Evolutionary conservation across 495 filamentous ascomycete species (phyloP), one percentile per base, ranked within the genome.

Genomic region (Melanomma pulvis-pyrius): DNA sequence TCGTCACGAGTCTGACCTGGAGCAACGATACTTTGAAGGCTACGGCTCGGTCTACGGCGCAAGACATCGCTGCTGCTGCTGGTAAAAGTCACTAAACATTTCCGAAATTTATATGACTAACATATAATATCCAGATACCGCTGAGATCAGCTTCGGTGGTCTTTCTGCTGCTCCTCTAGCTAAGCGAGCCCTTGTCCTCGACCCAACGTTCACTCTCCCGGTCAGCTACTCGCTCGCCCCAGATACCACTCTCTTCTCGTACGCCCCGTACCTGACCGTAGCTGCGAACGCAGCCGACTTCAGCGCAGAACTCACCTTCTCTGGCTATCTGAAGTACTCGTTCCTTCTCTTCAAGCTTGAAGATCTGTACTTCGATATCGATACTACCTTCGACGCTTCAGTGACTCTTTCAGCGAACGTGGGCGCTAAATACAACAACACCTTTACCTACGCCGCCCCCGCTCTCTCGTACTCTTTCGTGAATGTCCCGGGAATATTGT

Each of bases 311-410:
- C 46, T 49, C n/a, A 49, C 46, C n/a, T n/a, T 49, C 46, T 49
- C 46, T 24, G 46, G 46, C 15, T 49, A 49, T 21, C 46, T 49
- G 22, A 49, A 49, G 22, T 49, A 49, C 46, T 49, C 46, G 17
- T 49, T 49, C 46, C 46, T 49, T 6, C 17, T 6, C 5, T 49
- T 49, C n/a, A 49, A 49, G 22, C 46, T 49, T 9, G 46, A 49
- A 21, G 46, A 8, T 7, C 46, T 49, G 8, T 49, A 8, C n/a
- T 49, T 49, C 46, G 46, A 49, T 17, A 49, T 49, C 46, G 46
- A 49, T 17, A 49, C 46, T 24, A 49, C 15, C 5, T 49, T 49
- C 46, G 46, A 49, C n/a, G 46, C 46, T 8, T 49, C 46, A 49
- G 46, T 21, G 17, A 49, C 7, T 5, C 46, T 49, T 7, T 19